Evolutionary conservation across 148 eudicot genomes (phyloP).

Genomic region (Diospyros kaki): DNA sequence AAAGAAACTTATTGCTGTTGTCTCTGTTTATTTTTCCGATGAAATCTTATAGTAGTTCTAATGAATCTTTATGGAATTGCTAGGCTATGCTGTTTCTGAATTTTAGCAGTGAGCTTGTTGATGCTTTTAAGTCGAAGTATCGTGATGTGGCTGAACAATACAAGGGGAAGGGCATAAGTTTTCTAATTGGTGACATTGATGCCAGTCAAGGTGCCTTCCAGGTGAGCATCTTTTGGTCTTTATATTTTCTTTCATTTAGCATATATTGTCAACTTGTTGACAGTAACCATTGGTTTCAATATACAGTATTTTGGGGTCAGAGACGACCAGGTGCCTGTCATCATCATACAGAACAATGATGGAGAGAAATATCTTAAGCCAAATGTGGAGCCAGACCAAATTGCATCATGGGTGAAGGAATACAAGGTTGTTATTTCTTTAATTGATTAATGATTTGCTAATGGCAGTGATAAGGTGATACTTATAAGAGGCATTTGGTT

Average conservation of each 20-base stretch:
- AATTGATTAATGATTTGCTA: background rate
- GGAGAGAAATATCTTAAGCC: slow-evolving; percentile 75
- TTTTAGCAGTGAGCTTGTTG: slow-evolving; percentile 53
- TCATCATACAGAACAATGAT: slow-evolving; percentile 70
- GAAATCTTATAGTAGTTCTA: background rate
- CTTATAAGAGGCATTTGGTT: background rate
- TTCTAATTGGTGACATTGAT: slow-evolving; percentile 76
- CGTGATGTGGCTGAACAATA: slow-evolving; percentile 68
- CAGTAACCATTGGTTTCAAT: slow-evolving; percentile 11
- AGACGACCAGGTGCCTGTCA: slow-evolving; percentile 76
- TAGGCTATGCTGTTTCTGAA: slow-evolving; percentile 89
- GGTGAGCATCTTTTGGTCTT: slow-evolving; percentile 32
- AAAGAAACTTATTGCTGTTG: too few species aligned
- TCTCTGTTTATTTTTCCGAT: background rate
- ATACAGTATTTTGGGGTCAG: slow-evolving; percentile 79
- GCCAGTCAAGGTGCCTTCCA: slow-evolving; percentile 87
- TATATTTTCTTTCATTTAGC: slow-evolving; percentile 4
- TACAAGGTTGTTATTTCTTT: slow-evolving; percentile 44
- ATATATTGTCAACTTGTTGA: background rate
- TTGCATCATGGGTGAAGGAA: slow-evolving; percentile 77
- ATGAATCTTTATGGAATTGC: slow-evolving; percentile 13
- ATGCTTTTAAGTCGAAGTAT: slow-evolving; percentile 61
- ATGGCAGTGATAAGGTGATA: background rate
- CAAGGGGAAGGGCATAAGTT: slow-evolving; percentile 74
- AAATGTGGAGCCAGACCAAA: slow-evolving; percentile 67